Evolutionary conservation across 2,329 filamentous ascomycete genomes (phyloP).

Genomic region (Claviceps humidiphila): DNA sequence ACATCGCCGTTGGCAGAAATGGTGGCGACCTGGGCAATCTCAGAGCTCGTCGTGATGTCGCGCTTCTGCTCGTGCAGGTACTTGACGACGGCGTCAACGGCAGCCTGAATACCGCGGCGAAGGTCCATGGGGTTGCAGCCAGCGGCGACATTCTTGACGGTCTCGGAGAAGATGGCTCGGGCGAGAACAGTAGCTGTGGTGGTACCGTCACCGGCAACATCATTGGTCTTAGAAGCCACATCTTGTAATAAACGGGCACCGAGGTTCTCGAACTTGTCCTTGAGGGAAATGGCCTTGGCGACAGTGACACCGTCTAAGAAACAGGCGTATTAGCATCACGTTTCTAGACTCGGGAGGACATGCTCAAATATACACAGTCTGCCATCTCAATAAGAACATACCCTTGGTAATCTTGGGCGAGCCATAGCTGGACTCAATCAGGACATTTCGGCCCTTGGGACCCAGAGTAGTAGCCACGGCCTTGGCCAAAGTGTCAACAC

Average conservation of each 20-base stretch:
- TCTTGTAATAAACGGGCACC: constrained; percentile 93
- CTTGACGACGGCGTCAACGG: constrained; percentile 86
- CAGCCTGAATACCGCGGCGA: constrained; percentile 89
- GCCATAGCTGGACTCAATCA: constrained; percentile 97
- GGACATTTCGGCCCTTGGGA: constrained; percentile 94
- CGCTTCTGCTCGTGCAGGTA: constrained; percentile 93
- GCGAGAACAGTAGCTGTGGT: constrained; percentile 96
- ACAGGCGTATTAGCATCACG: constrained; percentile 7
- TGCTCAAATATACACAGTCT: constrained; percentile 16
- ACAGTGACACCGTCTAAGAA: constrained; percentile 70
- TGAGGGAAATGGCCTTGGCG: constrained; percentile 75
- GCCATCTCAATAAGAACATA: constrained; percentile 20
- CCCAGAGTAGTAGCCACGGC: constrained; percentile 93
- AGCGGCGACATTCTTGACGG: constrained; percentile 97
- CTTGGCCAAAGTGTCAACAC: constrained; percentile 93
- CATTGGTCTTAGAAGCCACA: constrained; percentile 98
- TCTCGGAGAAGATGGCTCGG: constrained; percentile 98
- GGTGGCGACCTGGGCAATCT: constrained; percentile 96
- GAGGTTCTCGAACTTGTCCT: constrained; percentile 99
- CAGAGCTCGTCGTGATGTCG: constrained; percentile 92
- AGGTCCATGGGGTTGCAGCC: constrained; percentile 99
- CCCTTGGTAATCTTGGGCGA: constrained; percentile 99
- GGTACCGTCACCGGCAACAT: constrained; percentile 95
- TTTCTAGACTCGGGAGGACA: background rate
- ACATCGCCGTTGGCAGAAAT: constrained; percentile 96